Conservation (phyloP, 306 rosid genomes). For the Begonia fuchsioides region DNA sequence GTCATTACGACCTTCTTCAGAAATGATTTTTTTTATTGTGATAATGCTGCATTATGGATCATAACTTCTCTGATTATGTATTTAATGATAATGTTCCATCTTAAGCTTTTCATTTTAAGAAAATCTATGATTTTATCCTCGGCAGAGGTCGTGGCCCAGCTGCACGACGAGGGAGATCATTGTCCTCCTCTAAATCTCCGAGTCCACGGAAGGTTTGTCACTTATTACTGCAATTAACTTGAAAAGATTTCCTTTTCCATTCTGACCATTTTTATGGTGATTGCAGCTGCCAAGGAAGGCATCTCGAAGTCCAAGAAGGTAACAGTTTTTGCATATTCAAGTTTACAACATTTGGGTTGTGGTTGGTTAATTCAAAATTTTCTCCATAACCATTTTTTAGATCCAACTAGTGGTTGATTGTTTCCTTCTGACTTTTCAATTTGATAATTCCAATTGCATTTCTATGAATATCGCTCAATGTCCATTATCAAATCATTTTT, state of each 20-base stretch:
- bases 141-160: slow-evolving; percentile 70
- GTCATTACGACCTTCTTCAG: too few species aligned
- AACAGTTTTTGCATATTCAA: background rate
- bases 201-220: slow-evolving; percentile 78
- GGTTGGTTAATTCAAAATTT: background rate
- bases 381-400: background rate
- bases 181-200: slow-evolving; percentile 82
- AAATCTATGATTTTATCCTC: slow-evolving; percentile 3
- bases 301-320: slow-evolving; percentile 91
- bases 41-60: too few species aligned
- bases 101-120: too few species aligned
- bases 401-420: too few species aligned
- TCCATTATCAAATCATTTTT: too few species aligned
- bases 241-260: too few species aligned
- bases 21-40: too few species aligned
- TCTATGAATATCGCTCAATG: too few species aligned
- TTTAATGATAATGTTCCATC: too few species aligned
- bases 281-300: slow-evolving; percentile 44
- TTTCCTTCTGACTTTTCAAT: too few species aligned
- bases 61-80: too few species aligned
- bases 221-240: background rate
- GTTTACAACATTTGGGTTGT: background rate
- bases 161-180: slow-evolving; percentile 67
- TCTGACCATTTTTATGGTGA: slow-evolving; percentile 3
- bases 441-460: too few species aligned